Evolutionary conservation across 192 early-diverging fungal species (phyloP), one percentile per base, ranked within the genome.

Genomic region (Entomortierella beljakovae): DNA sequence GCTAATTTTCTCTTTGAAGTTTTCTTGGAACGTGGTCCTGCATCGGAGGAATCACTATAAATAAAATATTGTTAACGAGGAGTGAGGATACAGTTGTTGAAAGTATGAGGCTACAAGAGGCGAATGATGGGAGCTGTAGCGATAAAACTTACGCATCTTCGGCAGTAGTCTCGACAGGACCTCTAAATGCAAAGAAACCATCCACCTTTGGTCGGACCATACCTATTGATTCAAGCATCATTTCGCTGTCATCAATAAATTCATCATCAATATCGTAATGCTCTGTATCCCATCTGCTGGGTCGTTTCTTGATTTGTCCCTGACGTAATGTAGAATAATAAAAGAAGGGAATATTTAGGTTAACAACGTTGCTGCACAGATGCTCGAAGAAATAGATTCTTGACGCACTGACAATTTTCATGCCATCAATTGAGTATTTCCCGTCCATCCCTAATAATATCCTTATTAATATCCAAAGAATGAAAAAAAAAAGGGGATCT

Each of bases 241-340:
- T 74, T n/a, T 87, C 87, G 53, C 87, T 88, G 52, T 88, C 87
- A 68, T 88, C 87, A 59, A 88, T 88, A 56, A 88, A 88, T 5
- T 86, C 85, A 80, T 88, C 87, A 23, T 79, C 81, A 53, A 83
- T 57, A 46, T 88, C 87, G 34, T 88, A 88, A 3, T 82, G 70
- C 54, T 89, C 82, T 9, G 54, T 53, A 38, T 79, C 75, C 75
- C 75, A 79, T 9, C 75, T 61, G 29, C 75, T 79, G 28, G 61
- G 49, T 26, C 62, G 54, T n/a, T 79, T 79, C 3, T 35, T 25
- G 51, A 65, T 51, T 42, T 33, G 43, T 6, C 37, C 52, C 63
- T 65, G 25, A 16, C 7, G n/a, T 52, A 22, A 6, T 7, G 6
- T 23, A 52, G 50, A 52, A 52, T 16, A 16, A 52, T 6, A 52